These are phyloP conservation scores for Begonia masoniana DNA, from an alignment of 306 rosid genomes.

Conservation along the genomic window DNA sequence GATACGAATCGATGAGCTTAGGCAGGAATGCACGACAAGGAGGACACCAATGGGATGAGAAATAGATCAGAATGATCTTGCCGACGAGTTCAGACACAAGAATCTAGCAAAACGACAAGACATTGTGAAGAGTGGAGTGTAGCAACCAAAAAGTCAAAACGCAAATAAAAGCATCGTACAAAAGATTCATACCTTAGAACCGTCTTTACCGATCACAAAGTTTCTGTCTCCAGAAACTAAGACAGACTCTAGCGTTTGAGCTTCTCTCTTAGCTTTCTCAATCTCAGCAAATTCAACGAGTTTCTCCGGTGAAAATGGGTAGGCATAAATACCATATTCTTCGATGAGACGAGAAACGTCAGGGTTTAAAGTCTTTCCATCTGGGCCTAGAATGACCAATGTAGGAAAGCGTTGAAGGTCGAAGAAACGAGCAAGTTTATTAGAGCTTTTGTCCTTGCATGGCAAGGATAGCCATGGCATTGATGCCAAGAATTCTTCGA, in stretches of 20 bases:
- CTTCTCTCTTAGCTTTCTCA: constrained; percentile 26
- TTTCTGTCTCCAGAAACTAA: constrained; percentile 26
- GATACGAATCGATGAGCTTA: constrained; percentile 20
- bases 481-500: constrained; percentile 13
- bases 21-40: constrained; percentile 35
- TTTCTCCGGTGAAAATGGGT: constrained; percentile 33
- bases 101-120: constrained; percentile 15
- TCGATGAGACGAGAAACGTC: constrained; percentile 26
- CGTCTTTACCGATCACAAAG: constrained; percentile 24
- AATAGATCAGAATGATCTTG: constrained; percentile 26
- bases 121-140: too few species aligned
- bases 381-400: constrained; percentile 29
- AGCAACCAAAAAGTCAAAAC: too few species aligned
- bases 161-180: not conserved
- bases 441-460: constrained; percentile 19
- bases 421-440: constrained; percentile 28
- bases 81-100: constrained; percentile 30
- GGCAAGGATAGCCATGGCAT: constrained; percentile 45
- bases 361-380: constrained; percentile 31
- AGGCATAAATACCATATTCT: constrained; percentile 29
- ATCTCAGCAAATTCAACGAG: constrained; percentile 28
- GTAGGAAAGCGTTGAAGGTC: constrained; percentile 24
- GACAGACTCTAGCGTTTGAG: constrained; percentile 33
- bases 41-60: constrained; percentile 40
- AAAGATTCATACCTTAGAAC: constrained; percentile 22